phyloP scores from a whole-genome alignment of 176 grass and related monocot genomes.

The Oryza australiensis region DNA sequence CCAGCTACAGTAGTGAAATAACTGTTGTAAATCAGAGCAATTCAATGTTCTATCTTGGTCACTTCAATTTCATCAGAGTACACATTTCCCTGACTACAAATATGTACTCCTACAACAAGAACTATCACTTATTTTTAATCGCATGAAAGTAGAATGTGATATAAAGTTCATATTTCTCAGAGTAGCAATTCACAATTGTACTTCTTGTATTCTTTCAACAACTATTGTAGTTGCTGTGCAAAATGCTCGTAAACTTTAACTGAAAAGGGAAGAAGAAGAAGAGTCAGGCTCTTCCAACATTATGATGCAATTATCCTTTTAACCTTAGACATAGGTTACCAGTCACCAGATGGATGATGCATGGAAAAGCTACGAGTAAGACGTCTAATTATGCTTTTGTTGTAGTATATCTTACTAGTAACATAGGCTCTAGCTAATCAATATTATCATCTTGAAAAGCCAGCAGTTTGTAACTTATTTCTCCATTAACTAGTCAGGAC shows the following conservation, averaged over 20 bases:
- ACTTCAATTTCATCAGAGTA: constrained; percentile 26
- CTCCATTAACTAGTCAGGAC: constrained; percentile 20
- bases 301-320: background rate
- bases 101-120: constrained; percentile 3
- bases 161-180: background rate
- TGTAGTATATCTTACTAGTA: too few relatives aligned
- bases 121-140: background rate
- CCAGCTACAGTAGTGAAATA: constrained; percentile 27
- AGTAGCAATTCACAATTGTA: background rate
- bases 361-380: background rate
- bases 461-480: background rate
- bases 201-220: background rate
- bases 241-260: background rate
- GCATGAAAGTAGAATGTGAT: background rate
- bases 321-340: background rate
- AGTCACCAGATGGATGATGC: background rate
- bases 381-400: background rate
- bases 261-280: background rate
- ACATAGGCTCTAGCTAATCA: background rate
- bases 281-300: background rate
- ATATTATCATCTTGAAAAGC: background rate
- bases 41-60: constrained; percentile 38
- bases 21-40: constrained; percentile 39
- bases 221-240: background rate
- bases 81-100: constrained; percentile 17